phyloP scores from a whole-genome alignment of 2,329 filamentous ascomycete species.

The Colletotrichum eleusines region DNA sequence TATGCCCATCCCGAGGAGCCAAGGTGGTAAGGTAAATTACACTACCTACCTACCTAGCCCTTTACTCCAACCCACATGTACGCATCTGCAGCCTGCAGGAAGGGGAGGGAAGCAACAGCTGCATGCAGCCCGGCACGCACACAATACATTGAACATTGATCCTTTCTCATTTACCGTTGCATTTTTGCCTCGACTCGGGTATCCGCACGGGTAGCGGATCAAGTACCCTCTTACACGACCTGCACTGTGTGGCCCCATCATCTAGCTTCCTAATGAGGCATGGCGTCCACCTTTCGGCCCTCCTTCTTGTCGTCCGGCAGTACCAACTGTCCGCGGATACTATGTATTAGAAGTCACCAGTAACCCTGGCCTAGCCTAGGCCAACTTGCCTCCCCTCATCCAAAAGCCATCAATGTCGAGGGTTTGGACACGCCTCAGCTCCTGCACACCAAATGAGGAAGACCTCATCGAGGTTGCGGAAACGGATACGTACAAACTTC shows the following conservation, averaged over 20 bases:
- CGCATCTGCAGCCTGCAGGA: not conserved
- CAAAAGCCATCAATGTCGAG: conserved; percentile 14
- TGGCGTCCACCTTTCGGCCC: conserved; percentile 7
- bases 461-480: not conserved
- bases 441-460: conserved; percentile 11
- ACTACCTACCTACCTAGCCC: too few relatives aligned
- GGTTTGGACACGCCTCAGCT: not conserved
- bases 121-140: conserved; percentile 14
- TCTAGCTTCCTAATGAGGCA: conserved; percentile 27
- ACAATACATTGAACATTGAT: conserved; percentile 27
- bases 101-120: not conserved
- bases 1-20: not conserved
- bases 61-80: not conserved
- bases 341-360: not conserved
- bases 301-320: conserved; percentile 3
- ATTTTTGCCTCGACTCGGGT: conserved; percentile 30
- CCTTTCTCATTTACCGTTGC: conserved; percentile 24
- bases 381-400: not conserved
- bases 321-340: not conserved
- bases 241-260: conserved; percentile 27
- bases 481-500: conserved; percentile 1
- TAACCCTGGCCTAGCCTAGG: not conserved
- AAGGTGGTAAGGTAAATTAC: not conserved
- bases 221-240: not conserved
- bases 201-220: conserved; percentile 31